phyloP scores from a whole-genome alignment of 2,329 filamentous ascomycete species.

The Colletotrichum sp. region DNA sequence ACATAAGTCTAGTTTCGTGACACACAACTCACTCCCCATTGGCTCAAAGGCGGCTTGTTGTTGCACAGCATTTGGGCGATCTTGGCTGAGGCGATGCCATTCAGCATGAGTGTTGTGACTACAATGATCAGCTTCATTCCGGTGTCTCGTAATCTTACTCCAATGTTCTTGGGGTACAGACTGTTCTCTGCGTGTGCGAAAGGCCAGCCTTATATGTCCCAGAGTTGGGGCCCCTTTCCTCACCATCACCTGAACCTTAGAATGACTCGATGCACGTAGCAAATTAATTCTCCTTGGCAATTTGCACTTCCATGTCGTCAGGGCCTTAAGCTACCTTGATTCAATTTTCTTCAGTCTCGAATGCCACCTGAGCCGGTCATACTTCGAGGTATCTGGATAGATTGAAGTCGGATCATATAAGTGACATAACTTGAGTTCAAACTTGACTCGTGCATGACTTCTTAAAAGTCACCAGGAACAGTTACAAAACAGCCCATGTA shows the following conservation, averaged over 20 bases:
- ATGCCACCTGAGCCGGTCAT: neutral
- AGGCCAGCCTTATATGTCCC: neutral
- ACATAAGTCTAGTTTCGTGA: rapidly evolving
- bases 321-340: neutral
- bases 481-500: too few relatives aligned
- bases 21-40: neutral
- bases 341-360: neutral
- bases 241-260: neutral
- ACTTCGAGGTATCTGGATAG: rapidly evolving
- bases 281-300: neutral
- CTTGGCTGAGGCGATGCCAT: neutral
- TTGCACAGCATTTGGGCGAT: neutral
- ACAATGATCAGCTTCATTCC: rapidly evolving
- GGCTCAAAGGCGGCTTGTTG: neutral
- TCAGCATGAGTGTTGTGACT: neutral
- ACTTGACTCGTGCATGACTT: too few relatives aligned
- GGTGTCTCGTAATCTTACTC: neutral
- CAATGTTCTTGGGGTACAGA: neutral
- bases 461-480: too few relatives aligned
- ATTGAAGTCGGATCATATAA: neutral
- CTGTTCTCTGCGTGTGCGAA: rapidly evolving
- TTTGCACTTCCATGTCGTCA: neutral
- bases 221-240: neutral
- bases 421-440: neutral
- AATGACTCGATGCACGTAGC: neutral